Base-by-base conservation (phyloP, 306 rosid genomes). In the Pterocarpus santalinus region DNA sequence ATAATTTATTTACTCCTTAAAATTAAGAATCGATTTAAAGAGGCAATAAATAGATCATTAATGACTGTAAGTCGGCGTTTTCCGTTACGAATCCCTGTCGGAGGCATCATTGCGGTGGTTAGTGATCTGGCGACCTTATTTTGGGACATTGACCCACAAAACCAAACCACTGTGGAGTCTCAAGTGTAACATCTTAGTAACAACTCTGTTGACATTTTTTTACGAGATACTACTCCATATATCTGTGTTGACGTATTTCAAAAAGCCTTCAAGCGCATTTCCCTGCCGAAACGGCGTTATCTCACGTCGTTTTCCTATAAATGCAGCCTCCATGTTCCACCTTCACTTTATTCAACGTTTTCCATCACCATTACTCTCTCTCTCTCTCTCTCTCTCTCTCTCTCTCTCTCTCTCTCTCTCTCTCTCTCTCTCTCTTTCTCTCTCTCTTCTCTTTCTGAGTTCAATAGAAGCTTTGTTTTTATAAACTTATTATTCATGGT, bases 211-310 rank as follows among this genome's bases (percentile, higher is more conserved):
- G 47, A 43, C 47, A 43, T 43, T 43, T 43, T 10, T 5, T 43
- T 5, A 43, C 47, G 8, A 43, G 7, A 39, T 39, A 39, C 4
- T 39, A 39, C 43, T 22, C 28, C 28, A 22, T 47, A 9, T 38
- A 3, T 38, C 49, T 47, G 15, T 47, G 28, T 89, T 89, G 91
- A 86, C 88, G 91, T 86, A 83, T 78, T 76, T 74, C 53, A 67
- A 47, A 66, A 33, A 60, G 10, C 73, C 49, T 64, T 35, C 5
- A n/a, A n/a, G 10, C 5, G 32, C 28, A 5, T 47, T 56, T 1
- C 17, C 47, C 16, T 8, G 8, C 9, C 11, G 57, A 69, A 91
- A 95, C 99, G 99, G 90, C 98, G 99, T 95, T 86, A 91, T 77
- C 22, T 58, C 55, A 76, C 72, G 90, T 74, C 86, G 88, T 85